Evolutionary conservation across 345 rosid genomes (phyloP).

Genomic region (Citrus unshiu): DNA sequence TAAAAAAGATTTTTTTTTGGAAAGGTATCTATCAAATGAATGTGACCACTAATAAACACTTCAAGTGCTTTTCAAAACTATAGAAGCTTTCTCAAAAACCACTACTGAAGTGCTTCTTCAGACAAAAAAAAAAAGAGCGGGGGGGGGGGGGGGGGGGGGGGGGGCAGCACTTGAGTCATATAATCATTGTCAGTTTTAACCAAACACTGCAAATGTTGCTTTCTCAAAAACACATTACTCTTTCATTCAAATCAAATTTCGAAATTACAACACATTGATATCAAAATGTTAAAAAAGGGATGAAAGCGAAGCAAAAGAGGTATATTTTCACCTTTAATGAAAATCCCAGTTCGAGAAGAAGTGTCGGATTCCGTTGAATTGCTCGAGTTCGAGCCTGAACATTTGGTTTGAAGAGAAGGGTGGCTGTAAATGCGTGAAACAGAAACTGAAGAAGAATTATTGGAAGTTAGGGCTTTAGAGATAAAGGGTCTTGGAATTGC

Average conservation of each 20-base stretch:
- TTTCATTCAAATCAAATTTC: background rate
- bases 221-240: too few species aligned
- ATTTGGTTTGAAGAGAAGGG: constrained; percentile 16
- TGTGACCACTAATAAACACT: background rate
- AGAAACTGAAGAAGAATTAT: constrained; percentile 2
- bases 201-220: background rate
- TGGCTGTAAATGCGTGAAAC: constrained; percentile 2
- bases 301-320: background rate
- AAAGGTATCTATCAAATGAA: background rate
- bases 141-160: too few species aligned
- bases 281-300: background rate
- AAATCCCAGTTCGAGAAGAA: constrained; percentile 12
- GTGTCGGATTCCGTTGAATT: constrained; percentile 11
- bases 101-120: background rate
- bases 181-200: background rate
- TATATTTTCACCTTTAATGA: constrained; percentile 20
- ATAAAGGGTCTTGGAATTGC: background rate
- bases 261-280: background rate
- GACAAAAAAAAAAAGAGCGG: too few species aligned
- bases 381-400: constrained; percentile 7
- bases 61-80: background rate
- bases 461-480: constrained; percentile 8
- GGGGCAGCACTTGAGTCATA: background rate
- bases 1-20: background rate
- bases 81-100: background rate